phyloP scores from a whole-genome alignment of 1,284 basidiomycete species.

The Microbotryum silenes-acaulis region DNA sequence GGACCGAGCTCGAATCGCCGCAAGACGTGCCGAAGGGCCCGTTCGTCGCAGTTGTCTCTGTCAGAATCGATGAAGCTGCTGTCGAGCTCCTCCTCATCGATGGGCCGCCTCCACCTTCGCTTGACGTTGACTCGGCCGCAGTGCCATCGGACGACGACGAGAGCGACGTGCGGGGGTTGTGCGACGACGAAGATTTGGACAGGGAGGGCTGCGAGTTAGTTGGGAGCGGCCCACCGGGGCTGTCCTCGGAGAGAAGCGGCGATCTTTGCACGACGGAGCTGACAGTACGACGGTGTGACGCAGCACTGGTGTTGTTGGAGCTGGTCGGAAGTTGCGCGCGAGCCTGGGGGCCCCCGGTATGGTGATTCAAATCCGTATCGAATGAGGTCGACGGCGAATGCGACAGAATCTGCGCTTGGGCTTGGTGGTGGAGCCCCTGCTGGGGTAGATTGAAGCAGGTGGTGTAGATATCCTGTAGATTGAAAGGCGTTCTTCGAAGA shows the following conservation, averaged over 20 bases:
- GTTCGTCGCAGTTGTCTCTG: background rate
- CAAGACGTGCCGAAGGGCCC: background rate
- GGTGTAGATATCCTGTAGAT: constrained; percentile 69
- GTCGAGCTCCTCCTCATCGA: background rate
- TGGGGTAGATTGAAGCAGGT: constrained; percentile 82
- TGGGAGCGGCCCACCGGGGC: background rate
- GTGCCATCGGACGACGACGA: background rate
- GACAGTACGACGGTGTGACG: background rate
- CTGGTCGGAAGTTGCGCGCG: background rate
- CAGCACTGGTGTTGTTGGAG: too few relatives aligned
- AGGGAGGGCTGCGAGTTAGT: background rate
- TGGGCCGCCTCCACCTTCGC: background rate
- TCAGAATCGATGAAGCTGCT: constrained; percentile 2
- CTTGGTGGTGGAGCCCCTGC: constrained; percentile 46
- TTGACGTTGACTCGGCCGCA: background rate
- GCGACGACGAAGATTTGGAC: background rate
- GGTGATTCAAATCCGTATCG: constrained; percentile 16
- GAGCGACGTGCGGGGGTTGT: background rate
- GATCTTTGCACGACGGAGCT: background rate
- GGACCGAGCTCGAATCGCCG: constrained; percentile 1
- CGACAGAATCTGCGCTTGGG: constrained; percentile 32
- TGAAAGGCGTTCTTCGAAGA: constrained; percentile 45
- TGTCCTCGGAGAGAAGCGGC: constrained; percentile 10
- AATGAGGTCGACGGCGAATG: constrained; percentile 24
- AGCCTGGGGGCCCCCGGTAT: background rate